phyloP scores from a whole-genome alignment of 1,139 yeast species.

The Hansenula sp. region DNA sequence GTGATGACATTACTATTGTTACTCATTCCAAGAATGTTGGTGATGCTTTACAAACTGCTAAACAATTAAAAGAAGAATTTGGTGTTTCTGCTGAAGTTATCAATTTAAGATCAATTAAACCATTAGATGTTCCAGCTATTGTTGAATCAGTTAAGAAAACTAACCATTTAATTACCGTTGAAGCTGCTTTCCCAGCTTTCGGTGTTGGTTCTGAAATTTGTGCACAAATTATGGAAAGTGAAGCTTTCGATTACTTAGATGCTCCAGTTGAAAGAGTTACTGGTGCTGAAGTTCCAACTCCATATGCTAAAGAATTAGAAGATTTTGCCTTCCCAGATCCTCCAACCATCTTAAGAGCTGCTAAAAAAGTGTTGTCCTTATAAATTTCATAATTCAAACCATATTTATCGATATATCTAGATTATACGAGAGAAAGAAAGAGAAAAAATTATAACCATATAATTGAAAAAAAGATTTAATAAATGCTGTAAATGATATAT shows the following conservation, averaged over 20 bases:
- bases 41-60: constrained; percentile 87
- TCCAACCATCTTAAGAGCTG: constrained; percentile 85
- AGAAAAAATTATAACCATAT: background rate
- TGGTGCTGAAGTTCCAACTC: constrained; percentile 99
- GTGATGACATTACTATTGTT: constrained; percentile 84
- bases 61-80: constrained; percentile 72
- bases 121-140: constrained; percentile 86
- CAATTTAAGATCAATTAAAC: constrained; percentile 96
- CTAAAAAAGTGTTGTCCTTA: constrained; percentile 81
- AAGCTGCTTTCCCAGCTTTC: constrained; percentile 96
- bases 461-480: background rate
- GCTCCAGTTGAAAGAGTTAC: constrained; percentile 99
- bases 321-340: constrained; percentile 98
- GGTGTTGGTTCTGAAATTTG: constrained; percentile 98
- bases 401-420: too few species aligned
- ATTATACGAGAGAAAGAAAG: too few species aligned
- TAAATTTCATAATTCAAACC: constrained; percentile 27
- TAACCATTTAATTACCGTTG: constrained; percentile 92
- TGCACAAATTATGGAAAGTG: constrained; percentile 98
- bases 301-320: constrained; percentile 94
- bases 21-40: constrained; percentile 90
- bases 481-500: background rate
- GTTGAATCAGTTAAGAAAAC: constrained; percentile 92
- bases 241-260: constrained; percentile 96
- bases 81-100: constrained; percentile 91